Conservation (phyloP, 148 eudicot genomes). For the Arctostaphylos glauca region DNA sequence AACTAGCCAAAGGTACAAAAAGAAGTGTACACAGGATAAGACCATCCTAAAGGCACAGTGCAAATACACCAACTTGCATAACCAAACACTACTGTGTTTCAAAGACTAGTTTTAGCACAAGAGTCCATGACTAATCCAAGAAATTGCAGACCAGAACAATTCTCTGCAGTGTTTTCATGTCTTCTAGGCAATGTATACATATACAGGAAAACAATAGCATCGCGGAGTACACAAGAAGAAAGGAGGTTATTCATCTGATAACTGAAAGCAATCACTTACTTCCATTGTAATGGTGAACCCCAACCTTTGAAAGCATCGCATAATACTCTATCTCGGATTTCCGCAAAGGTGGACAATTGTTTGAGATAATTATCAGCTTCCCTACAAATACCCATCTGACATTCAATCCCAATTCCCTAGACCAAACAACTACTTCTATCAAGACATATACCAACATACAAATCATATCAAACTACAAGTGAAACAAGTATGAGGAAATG, state of each 20-base stretch:
- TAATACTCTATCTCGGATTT: slow-evolving; percentile 90
- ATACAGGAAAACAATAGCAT: background rate
- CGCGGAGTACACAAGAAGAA: background rate
- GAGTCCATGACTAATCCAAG: background rate
- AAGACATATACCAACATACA: background rate
- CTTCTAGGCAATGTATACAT: background rate
- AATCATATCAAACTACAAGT: background rate
- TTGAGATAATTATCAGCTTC: slow-evolving; percentile 68
- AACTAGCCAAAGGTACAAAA: background rate
- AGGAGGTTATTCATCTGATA: background rate
- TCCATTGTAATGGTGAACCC: slow-evolving; percentile 85
- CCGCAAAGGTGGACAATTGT: slow-evolving; percentile 81
- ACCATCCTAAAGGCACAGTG: background rate
- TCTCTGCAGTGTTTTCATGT: background rate
- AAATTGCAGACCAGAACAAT: background rate
- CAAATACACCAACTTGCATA: background rate
- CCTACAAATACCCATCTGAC: slow-evolving; percentile 34
- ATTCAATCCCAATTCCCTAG: background rate
- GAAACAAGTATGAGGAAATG: background rate
- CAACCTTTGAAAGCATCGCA: slow-evolving; percentile 83
- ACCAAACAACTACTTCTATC: background rate
- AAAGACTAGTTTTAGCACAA: background rate
- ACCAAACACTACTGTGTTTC: background rate
- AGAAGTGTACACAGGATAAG: background rate
- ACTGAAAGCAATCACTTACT: slow-evolving; percentile 42